Evolutionary conservation across 208 protist genomes (phyloP), one percentile per base, ranked within the genome.

Genomic region (Leishmania gerbilli): DNA sequence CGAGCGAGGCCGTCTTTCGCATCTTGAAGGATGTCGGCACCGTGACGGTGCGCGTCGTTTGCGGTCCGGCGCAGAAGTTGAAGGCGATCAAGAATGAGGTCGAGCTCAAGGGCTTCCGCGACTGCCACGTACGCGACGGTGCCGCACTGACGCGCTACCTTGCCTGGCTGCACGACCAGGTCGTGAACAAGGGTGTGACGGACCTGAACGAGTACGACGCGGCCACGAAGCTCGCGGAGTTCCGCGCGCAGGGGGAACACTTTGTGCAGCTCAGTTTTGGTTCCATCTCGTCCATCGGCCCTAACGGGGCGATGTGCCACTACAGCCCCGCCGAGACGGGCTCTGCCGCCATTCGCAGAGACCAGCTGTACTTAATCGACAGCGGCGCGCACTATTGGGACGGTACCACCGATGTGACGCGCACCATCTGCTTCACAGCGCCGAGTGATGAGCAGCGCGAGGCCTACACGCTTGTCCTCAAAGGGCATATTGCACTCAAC

Each of bases 331-430:
- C 92, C 0, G 40, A 58, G 31, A 87, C 83, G 2, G 93, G 90
- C 37, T 96, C 90, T n/a, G 84, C 91, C 1, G 78, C 95, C 21
- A 94, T 94, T 71, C 80, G 74, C 34, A 74, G 51, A 4, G 91
- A 98, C 71, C 81, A 91, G 75, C 77, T 99, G 21, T 99, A 99
- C 80, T 90, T 99, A 34, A 90, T 98, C 9, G 99, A 99, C 88
- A 98, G 96, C 76, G 99, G 99, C 9, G 98, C 92, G 27, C 98
- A 99, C 84, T 99, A 98, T 87, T 84, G 82, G 40, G 97, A 99
- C 76, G 99, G 99, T 78, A 99, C 99, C 13, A 99, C 99, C 4
- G 99, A 99, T 82, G 96, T 99, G 24, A 99, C 99, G 3, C 92
- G 99, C 53, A 99, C 98, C 40, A 79, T 99, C 60, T 98, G 98